Base-by-base conservation (phyloP, 2,329 filamentous ascomycete genomes). In the Akanthomyces dipterigenus region DNA sequence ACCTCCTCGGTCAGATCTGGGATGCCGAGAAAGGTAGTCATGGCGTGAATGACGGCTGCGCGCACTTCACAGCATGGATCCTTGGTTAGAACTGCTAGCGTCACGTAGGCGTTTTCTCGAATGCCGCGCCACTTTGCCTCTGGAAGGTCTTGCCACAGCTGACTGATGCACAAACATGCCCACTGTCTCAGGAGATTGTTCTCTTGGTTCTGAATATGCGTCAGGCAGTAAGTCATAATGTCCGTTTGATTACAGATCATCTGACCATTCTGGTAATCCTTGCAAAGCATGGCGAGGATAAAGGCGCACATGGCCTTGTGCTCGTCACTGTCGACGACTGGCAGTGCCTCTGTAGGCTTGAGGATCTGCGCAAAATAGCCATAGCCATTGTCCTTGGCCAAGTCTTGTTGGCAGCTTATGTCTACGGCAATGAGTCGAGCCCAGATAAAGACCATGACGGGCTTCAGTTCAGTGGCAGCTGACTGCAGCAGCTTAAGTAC, bases 381-480 rank as follows among this genome's bases (percentile, higher is more conserved):
- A 70, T 96, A 98, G 7, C 95, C 95, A 69, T 93, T 96, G 71
- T 99, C 95, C 75, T 98, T 98, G 67, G 98, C 86, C 14, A 99
- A 80, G 72, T 99, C 95, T 64, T 88, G 87, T 73, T 99, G 95
- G 70, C 95, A 97, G 1, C 90, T 91, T 63, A 95, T 88, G 70
- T 99, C 95, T 6, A 99, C 95, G 8, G 95, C 95, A 65, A 99
- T 85, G 48, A 99, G 91, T 54, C 95, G 86, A 6, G 95, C 93
- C 95, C 95, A 99, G 65, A 99, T 99, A 74, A 98, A 99, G 5
- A 99, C 93, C 95, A 99, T 98, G 63, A 98, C 93, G 0, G 95
- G 93, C 71, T 98, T 98, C 64, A 99, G 78, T 73, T 99, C 95
- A 51, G 91, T 85, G 0, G 95, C 95, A 51, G 96, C 93, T 5